Base-by-base conservation (phyloP, 1,284 basidiomycete species). In the Leccinum variabile region DNA sequence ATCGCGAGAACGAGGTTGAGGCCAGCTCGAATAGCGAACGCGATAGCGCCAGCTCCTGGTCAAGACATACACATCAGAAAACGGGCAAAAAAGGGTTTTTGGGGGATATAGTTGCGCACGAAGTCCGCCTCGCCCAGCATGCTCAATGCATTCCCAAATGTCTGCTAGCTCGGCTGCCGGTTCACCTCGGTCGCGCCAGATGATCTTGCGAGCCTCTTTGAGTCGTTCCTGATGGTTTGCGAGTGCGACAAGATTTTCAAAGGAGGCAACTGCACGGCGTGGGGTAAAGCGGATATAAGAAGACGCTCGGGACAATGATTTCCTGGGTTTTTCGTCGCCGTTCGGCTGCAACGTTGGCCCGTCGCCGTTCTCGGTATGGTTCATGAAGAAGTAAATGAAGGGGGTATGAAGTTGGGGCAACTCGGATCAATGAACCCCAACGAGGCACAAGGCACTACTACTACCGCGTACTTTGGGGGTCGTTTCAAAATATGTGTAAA, bases 181-280 rank as follows among this genome's bases (percentile, higher is more conserved):
- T 76, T 95, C 90, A 4, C 92, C 92, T 66, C 85, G 80, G 67
- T 91, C 87, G 39, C 94, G 82, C 93, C 94, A 97, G 2, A 97
- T 86, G 70, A 94, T 88, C 72, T 84, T 88, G 52, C 85, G 80
- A 0, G 92, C 89, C 61, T 88, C 88, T 63, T 78, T 82, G 46
- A 92, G 79, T 2, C 83, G 78, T 63, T 90, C 86, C 69, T 91
- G 90, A 73, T 92, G 87, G 72, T 92, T 91, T 10, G 90, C 90
- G 54, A 92, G 82, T 16, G 86, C 89, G 56, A 92, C 89, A 9
- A 92, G 77, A 70, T 92, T 92, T 70, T 92, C 90, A 66, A 91
- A 92, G 1, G 89, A 91, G 5, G 83, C 80, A 76, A 89, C 85
- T 3, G 86, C 82, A 49, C 84, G 83, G 39, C 79, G 80, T 0